Base-by-base conservation (phyloP, 2,329 filamentous ascomycete genomes). In the Neospermospora avenae region DNA sequence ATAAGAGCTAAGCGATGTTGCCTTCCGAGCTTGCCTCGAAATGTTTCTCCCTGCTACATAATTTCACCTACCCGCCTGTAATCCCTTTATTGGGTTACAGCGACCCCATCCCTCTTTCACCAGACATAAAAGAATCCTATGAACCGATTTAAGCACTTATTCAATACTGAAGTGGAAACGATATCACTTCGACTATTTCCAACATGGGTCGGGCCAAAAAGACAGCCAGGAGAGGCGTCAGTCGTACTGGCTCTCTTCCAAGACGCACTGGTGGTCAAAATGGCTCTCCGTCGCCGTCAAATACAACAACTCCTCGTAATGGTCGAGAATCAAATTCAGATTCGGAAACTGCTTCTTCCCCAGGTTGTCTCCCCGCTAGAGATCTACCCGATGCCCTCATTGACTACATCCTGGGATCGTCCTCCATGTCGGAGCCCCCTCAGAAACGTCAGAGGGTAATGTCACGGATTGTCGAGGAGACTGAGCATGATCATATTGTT, bases 371-470 rank as follows among this genome's bases (percentile, higher is more conserved):
- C 4, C 31, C 51, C 37, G 25, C 41, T 8, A 55, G 41, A 16
- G 65, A 65, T 24, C 13, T 69, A 24, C 54, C 61, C 25, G 64
- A 67, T 57, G 54, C 54, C 14, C 59, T 69, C 7, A 62, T 70
- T 39, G 48, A 64, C 24, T 70, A 65, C 44, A 44, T 67, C 11
- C 55, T 45, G n/a, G 24, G 55, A 6, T 41, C 20, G 18, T 13
- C 34, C 25, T 20, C 39, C 14, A 8, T 34, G 35, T 44, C 41
- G 8, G 66, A 69, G 55, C 67, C 66, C 48, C 66, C 65, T 51
- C 62, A 55, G 3, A 71, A 70, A 34, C 63, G 63, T 53, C 64
- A 59, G 44, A 72, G 68, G 62, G 58, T 46, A 18, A 35, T 20
- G 10, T 35, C 52, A 46, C 10, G 1, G 20, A 24, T 22, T 22